phyloP scores from a whole-genome alignment of 2,329 filamentous ascomycete genomes.

The Magnaporthiopsis poae region DNA sequence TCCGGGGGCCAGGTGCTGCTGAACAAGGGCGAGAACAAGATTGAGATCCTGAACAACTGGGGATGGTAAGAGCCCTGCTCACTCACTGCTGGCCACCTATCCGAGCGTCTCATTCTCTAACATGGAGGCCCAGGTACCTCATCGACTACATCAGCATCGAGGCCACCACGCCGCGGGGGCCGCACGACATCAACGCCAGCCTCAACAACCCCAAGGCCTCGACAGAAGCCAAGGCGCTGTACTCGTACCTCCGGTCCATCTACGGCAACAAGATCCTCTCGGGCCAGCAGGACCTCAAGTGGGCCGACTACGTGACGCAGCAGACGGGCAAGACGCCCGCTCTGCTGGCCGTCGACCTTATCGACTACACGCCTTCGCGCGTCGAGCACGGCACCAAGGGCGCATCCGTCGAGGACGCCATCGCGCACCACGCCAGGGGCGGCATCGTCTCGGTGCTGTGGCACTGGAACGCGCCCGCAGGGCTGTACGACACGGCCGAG shows the following conservation, averaged over 20 bases:
- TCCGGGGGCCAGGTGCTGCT: conserved; percentile 35
- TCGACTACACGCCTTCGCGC: conserved; percentile 38
- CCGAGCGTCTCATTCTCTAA: too few species aligned
- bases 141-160: conserved; percentile 34
- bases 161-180: conserved; percentile 16
- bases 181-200: conserved; percentile 28
- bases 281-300: conserved; percentile 36
- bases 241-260: conserved; percentile 31
- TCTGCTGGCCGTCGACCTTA: conserved; percentile 35
- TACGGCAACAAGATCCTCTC: conserved; percentile 38
- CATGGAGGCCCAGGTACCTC: conserved; percentile 20
- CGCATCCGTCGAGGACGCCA: conserved; percentile 36
- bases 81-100: too few species aligned
- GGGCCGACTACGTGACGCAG: conserved; percentile 31
- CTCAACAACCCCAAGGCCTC: conserved; percentile 30
- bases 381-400: conserved; percentile 30
- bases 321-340: conserved; percentile 39
- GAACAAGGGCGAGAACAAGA: conserved; percentile 31
- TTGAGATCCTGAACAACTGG: conserved; percentile 38
- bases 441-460: conserved; percentile 38
- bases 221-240: conserved; percentile 26
- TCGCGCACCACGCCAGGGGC: conserved; percentile 30
- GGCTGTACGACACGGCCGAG: conserved; percentile 35
- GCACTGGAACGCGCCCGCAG: conserved; percentile 39
- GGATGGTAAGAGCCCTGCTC: conserved; percentile 25